Percentiles rank a stretch among this genome's conserved stretches.
phyloP scores from a whole-genome alignment of 257 asterid species.

The Catharanthus roseus region DNA sequence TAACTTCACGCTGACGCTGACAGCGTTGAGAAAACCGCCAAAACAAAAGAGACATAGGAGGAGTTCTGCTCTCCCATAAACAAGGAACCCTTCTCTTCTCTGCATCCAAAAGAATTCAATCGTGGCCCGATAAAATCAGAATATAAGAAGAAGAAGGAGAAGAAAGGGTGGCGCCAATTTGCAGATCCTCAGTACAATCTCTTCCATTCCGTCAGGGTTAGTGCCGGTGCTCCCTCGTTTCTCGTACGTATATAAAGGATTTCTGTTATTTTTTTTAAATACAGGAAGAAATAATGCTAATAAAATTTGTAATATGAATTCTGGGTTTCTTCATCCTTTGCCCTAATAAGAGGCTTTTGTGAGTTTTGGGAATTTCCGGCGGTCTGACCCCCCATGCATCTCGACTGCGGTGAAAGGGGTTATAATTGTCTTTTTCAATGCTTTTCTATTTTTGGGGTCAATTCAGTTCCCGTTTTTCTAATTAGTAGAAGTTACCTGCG shows the following conservation, averaged over 20 bases:
- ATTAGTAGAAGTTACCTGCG: background rate
- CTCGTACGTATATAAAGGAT: background rate
- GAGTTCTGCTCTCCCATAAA: too few relatives aligned
- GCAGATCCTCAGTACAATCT: background rate
- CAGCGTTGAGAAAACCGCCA: too few relatives aligned
- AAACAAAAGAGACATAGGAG: too few relatives aligned
- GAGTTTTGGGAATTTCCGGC: background rate
- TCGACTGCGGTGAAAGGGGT: background rate
- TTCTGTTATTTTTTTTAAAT: background rate
- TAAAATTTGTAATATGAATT: background rate
- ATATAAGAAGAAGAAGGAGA: background rate
- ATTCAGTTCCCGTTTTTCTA: background rate
- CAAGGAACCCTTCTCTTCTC: too few relatives aligned
- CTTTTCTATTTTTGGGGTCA: background rate
- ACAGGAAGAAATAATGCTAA: background rate
- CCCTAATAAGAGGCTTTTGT: background rate
- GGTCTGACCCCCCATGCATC: background rate
- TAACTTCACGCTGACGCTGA: too few relatives aligned
- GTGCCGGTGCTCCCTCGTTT: background rate
- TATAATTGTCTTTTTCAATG: background rate
- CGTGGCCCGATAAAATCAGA: background rate
- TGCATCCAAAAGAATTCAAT: background rate
- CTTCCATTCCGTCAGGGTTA: background rate
- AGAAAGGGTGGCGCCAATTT: background rate
- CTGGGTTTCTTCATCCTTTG: background rate